A percentile compares a stretch with the other conserved stretches of the same genome.
phyloP scores from a whole-genome alignment of 257 asterid species.

The Solanum stenotomum region DNA sequence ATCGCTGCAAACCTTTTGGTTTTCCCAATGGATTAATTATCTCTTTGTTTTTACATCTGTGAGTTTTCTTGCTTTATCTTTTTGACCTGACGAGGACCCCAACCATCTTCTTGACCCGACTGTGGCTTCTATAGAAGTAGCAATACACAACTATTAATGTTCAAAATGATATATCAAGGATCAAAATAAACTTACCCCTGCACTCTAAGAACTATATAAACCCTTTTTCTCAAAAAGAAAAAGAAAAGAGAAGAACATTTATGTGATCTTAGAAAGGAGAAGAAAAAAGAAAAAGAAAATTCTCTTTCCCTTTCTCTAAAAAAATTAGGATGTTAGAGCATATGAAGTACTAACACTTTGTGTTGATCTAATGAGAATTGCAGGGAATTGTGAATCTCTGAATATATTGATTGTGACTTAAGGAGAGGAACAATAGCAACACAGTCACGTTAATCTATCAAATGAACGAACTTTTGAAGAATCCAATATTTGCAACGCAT shows the following conservation, averaged over 20 bases:
- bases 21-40: not conserved
- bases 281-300: not conserved
- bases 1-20: not conserved
- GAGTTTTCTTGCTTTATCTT: not conserved
- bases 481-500: conserved; percentile 50
- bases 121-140: not conserved
- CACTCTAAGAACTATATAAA: not conserved
- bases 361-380: not conserved
- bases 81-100: not conserved
- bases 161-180: not conserved
- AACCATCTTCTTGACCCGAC: not conserved
- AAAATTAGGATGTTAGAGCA: not conserved
- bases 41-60: not conserved
- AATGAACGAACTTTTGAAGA: conserved; percentile 67
- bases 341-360: not conserved
- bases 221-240: not conserved
- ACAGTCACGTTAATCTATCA: not conserved
- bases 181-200: not conserved
- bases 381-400: not conserved
- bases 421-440: not conserved
- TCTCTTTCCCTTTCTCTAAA: not conserved
- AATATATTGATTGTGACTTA: not conserved
- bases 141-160: not conserved
- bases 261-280: not conserved
- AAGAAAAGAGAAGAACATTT: not conserved